Evolutionary conservation across 2,329 filamentous ascomycete genomes (phyloP), one percentile per base, ranked within the genome.

Genomic region (Monosporascus sp.): DNA sequence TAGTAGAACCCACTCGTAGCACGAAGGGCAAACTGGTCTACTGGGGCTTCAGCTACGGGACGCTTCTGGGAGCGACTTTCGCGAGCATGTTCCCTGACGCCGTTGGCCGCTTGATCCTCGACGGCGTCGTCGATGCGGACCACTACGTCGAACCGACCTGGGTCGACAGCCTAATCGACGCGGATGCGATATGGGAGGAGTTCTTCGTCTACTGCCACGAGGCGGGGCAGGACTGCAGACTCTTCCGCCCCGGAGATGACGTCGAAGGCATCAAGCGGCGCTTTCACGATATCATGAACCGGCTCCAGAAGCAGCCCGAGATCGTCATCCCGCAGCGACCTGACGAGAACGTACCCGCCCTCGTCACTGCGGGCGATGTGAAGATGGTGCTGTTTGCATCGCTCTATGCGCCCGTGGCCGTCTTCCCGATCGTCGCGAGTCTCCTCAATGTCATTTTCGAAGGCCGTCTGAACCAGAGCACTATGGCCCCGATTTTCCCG

Each of bases 161-260:
- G 71, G 66, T 59, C 5, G 69, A 69, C 14, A 72, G 70, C 38
- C 60, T 77, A 8, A 58, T 66, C 43, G 75, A 82, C 55, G 70
- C 75, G 36, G 79, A 83, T 52, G 66, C 73, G 49, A 70, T 75
- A 17, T 70, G 77, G 53, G 66, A 67, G 2, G 67, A 60, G 38
- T 80, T 83, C 60, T 79, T 75, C 56, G 62, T 68, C 46, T 72
- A 71, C 43, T 84, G 81, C 60, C 73, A 70, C 51, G 68, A 72
- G 20, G 77, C 73, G 11, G 72, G 72, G 2, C 49, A 63, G 6
- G 63, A 59, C 16, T 80, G 76, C 55, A 58, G 59, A 5, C 62
- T 79, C 49, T 73, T 68, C 50, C 69, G 70, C 8, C 51, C 64
- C 5, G 69, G 71, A 16, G 69, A 73, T 41, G 61, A 63, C 2